Evolutionary conservation across 495 filamentous ascomycete species (phyloP), one percentile per base, ranked within the genome.

Genomic region (Xylaria curta): DNA sequence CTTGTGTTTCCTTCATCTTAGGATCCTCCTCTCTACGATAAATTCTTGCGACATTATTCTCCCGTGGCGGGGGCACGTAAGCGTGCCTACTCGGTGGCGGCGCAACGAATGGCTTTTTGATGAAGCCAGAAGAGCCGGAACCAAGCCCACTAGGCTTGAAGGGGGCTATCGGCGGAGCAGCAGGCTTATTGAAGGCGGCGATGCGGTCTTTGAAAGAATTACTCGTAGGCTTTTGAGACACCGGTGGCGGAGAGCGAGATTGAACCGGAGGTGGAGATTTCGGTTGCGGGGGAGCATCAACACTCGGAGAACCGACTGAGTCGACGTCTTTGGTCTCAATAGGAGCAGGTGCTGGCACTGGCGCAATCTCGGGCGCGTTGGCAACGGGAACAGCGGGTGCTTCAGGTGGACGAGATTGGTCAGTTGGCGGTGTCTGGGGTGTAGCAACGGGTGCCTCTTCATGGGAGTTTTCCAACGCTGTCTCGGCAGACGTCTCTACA

Each of bases 51-150:
- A 90, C 89, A 36, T 89, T 85, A 44, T 90, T 89, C 51, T 85
- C 79, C 12, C 80, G 83, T 44, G 90, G 89, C 6, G 91, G 90
- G 46, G 96, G 92, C 1, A 98, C 88, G 76, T 94, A 99, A 2
- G 97, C 91, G 85, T 98, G 91, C 73, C 94, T 92, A 80, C 94
- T 97, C 8, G 96, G 96, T 65, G 96, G 96, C 40, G 97, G 94
- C 1, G 96, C 92, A 70, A 99, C 96, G 76, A 98, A 99, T n/a
- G 96, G 94, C 81, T 98, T 98, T 86, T 97, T 98, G 79, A 98
- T 89, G 74, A 98, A 98, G 70, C 87, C 87, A 61, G 84, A 83
- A 56, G 88, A 85, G 33, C 88, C 84, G 56, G 85, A 78, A 66
- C 86, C 82, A 46, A 90, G 76, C 4, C 88, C 88, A 72, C 88